Evolutionary conservation across 805 yeast species (phyloP), one percentile per base, ranked within the genome.

Genomic region (Wickerhamiella sorbophila): DNA sequence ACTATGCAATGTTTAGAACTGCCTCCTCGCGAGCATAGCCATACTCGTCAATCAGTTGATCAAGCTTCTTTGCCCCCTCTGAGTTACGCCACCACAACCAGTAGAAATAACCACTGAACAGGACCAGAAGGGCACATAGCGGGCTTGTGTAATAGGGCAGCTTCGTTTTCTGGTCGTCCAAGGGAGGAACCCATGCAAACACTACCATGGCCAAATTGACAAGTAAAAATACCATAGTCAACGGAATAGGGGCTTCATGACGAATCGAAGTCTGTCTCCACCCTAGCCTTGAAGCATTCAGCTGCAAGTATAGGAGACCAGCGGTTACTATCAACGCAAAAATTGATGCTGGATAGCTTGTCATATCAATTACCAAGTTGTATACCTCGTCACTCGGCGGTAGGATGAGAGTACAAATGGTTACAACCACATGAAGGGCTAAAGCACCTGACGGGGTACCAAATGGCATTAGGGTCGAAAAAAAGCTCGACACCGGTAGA

Each of bases 361-460:
- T 72, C 46, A 75, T 57, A 48, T 77, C 77, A 38, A 77, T 73
- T 12, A 76, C 70, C 48, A 77, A 71, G 52, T 75, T 76, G 56
- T 75, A 77, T 21, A 76, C 75, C 38, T 74, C 76, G 4, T 77
- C 70, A 16, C 77, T 71, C 5, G 82, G 82, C 2, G 82, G 82
- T 0, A 67, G 62, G 3, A 74, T 58, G 21, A 77, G 58, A 1
- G 75, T 70, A 2, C 72, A 36, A 3, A 72, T 72, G 0, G 79
- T 71, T 43, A 76, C 63, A 18, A 65, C 46, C 72, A 79, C 74
- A 52, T 76, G 82, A 31, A 75, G 55, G 2, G 63, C 33, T 26
- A 76, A 60, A 1, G 78, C 71, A 41, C 69, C 60, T 4, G 56
- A 46, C 0, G 69, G 69, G 2, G 68, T 54, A 18, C 54, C 57